These are phyloP conservation scores for Waltergamsia citrina DNA, from an alignment of 2,329 filamentous ascomycete genomes.

Conservation along the genomic window DNA sequence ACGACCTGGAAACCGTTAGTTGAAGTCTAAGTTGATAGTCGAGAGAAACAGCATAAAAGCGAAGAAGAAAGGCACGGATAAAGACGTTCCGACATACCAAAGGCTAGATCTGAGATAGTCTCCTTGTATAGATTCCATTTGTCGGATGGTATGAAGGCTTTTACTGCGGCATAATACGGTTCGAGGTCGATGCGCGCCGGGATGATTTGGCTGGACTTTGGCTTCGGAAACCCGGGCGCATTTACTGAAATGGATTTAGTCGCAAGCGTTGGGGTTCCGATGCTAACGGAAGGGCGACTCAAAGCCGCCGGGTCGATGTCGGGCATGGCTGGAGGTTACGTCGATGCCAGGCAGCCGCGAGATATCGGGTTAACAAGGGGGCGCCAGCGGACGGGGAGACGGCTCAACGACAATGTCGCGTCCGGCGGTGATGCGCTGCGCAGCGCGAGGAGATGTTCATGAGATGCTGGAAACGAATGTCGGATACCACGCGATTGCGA, in stretches of 20 bases:
- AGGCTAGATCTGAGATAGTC: constrained; percentile 50
- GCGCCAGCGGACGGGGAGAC: constrained; percentile 7
- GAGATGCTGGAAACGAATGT: constrained; percentile 29
- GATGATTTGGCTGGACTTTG: constrained; percentile 53
- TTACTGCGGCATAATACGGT: constrained; percentile 53
- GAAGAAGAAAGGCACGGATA: too few species aligned
- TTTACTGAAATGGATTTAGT: constrained; percentile 48
- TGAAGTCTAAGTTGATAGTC: not conserved
- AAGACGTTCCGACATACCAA: constrained; percentile 47
- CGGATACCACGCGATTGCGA: constrained; percentile 29
- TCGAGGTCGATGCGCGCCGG: constrained; percentile 60
- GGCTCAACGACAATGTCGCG: constrained; percentile 31
- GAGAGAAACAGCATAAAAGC: too few species aligned
- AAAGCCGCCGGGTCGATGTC: constrained; percentile 63
- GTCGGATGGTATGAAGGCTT: constrained; percentile 47
- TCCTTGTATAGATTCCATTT: constrained; percentile 59
- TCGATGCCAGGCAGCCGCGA: not conserved
- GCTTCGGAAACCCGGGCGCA: constrained; percentile 37
- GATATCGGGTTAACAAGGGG: constrained; percentile 1
- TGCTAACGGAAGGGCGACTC: constrained; percentile 49
- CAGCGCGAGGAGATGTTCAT: constrained; percentile 31
- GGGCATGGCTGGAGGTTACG: constrained; percentile 42
- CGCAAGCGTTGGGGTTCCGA: constrained; percentile 49
- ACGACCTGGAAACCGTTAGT: constrained; percentile 33
- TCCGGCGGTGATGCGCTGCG: constrained; percentile 34